Evolutionary conservation across 495 filamentous ascomycete genomes (phyloP).

Genomic region (Penicillium coffeae): DNA sequence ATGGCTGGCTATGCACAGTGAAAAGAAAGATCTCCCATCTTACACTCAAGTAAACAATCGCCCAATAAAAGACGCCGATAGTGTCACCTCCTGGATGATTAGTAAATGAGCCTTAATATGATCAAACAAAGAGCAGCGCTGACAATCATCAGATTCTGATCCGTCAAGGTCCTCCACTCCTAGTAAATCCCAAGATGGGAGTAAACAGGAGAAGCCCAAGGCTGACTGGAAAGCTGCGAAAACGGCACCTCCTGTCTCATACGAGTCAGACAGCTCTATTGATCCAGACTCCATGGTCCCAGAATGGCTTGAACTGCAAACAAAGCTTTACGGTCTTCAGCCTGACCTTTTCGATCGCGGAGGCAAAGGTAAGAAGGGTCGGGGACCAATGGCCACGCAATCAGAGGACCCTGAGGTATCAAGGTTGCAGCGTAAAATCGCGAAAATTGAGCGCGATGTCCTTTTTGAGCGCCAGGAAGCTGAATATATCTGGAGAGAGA

Average conservation of each 20-base stretch:
- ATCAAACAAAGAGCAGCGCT: constrained; percentile 20
- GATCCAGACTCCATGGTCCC: constrained; percentile 73
- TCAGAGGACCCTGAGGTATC: constrained; percentile 48
- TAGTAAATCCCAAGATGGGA: constrained; percentile 19
- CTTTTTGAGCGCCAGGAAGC: constrained; percentile 79
- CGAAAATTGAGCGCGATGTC: constrained; percentile 75
- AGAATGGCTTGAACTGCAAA: constrained; percentile 67
- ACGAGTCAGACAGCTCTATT: constrained; percentile 52
- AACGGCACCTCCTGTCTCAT: constrained; percentile 20
- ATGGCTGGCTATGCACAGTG: constrained; percentile 74
- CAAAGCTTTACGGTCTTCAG: constrained; percentile 65
- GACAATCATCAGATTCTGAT: constrained; percentile 31
- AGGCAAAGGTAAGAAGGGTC: constrained; percentile 42
- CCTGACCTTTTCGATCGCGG: constrained; percentile 53
- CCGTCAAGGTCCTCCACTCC: constrained; percentile 31
- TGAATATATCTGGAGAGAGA: constrained; percentile 66
- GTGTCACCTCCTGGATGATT: constrained; percentile 40
- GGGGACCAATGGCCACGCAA: constrained; percentile 19
- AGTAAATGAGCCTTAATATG: constrained; percentile 29
- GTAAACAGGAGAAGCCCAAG: constrained; percentile 26
- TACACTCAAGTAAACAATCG: constrained; percentile 51
- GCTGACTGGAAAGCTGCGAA: constrained; percentile 25
- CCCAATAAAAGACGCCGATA: constrained; percentile 33
- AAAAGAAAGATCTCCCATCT: constrained; percentile 62
- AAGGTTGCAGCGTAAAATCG: constrained; percentile 66